Evolutionary conservation across 1,284 basidiomycete genomes (phyloP).

Genomic region (Malassezia arunalokei): DNA sequence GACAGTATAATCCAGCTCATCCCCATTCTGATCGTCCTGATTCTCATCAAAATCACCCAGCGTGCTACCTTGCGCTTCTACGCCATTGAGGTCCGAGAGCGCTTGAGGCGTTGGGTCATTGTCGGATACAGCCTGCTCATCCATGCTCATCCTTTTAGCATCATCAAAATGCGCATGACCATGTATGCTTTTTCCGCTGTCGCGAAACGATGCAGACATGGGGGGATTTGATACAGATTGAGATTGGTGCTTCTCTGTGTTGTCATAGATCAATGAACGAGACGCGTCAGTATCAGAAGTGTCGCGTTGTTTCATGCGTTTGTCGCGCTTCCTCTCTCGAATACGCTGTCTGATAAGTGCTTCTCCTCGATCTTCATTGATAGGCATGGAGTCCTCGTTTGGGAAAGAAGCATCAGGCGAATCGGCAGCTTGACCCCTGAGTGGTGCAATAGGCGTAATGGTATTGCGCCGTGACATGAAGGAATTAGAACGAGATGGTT

Average conservation of each 20-base stretch:
- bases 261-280: not conserved
- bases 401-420: too few species aligned
- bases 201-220: not conserved
- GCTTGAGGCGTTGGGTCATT: not conserved
- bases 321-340: conserved; percentile 48
- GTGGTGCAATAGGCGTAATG: too few species aligned
- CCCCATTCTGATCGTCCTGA: conserved; percentile 16
- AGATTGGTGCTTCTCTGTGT: not conserved
- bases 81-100: not conserved
- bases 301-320: conserved; percentile 43
- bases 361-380: conserved; percentile 50
- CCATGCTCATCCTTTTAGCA: too few species aligned
- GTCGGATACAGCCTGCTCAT: not conserved
- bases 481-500: too few species aligned
- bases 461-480: too few species aligned
- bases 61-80: not conserved
- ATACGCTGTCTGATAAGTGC: conserved; percentile 52
- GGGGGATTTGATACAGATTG: too few species aligned
- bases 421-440: too few species aligned
- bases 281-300: conserved; percentile 21
- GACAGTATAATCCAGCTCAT: conserved; percentile 74
- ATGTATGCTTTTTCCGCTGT: not conserved
- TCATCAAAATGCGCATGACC: not conserved
- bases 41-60: conserved; percentile 11
- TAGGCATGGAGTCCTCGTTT: too few species aligned